Base-by-base conservation (phyloP, 2,329 filamentous ascomycete species). In the Didymella segeticola region DNA sequence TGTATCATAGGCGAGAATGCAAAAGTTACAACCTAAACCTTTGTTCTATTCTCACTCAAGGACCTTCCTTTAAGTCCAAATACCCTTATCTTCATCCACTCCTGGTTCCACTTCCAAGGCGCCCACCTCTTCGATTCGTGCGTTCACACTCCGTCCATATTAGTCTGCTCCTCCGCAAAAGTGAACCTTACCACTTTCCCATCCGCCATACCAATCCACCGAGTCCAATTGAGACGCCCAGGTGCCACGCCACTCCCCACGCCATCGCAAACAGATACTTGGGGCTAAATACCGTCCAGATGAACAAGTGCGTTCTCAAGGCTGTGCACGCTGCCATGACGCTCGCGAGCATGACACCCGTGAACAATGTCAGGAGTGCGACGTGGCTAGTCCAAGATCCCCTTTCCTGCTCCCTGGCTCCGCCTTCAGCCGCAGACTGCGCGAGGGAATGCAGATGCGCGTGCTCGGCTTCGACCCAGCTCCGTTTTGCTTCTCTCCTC, bases 231-330 rank as follows among this genome's bases (percentile, higher is more conserved):
- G 53, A 65, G 31, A 72, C 61, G 9, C 83, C 70, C 56, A 93
- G 71, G 83, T 99, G 93, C 78, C 93, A 91, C 7, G 85, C 90
- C 38, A 93, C 69, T 58, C 84, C 86, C 96, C 95, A 99, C 12
- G 89, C 91, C 81, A 95, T 89, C 60, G 87, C 90, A 73, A 96
- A 99, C 62, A 99, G 77, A 74, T 93, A 98, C 75, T 98, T 99
- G 0, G 95, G 95, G 60, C 91, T 96, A 75, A 99, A 99, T 10
- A 99, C 95, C 0, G 93, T 98, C 95, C 95, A 99, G 57, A 99
- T 93, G 72, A 99, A 99, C 53, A 99, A 75, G 80, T 99, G 95
- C 25, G 90, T 91, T 62, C 93, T 81, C 69, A 99, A 75, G 7
- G 84, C 81, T 41, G 89, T 92, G 74, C 95, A 99, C 14, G 93